phyloP scores from a whole-genome alignment of 352 stramenopile species.

The Salisapilia sapeloensis region DNA sequence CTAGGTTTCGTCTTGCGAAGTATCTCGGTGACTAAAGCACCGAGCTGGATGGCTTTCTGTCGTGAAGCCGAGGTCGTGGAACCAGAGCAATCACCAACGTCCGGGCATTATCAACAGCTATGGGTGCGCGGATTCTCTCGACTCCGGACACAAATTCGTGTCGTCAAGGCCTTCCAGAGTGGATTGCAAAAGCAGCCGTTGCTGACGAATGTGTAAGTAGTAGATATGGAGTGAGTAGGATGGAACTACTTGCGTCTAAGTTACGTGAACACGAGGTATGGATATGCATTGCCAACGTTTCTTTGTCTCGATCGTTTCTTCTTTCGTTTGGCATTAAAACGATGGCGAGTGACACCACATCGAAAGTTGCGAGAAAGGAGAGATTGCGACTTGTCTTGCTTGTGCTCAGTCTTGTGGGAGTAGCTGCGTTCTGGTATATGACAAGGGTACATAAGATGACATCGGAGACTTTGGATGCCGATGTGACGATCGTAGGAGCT shows the following conservation, averaged over 20 bases:
- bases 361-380: too few relatives aligned
- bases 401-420: constrained; percentile 4
- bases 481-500: constrained; percentile 5
- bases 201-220: constrained; percentile 4
- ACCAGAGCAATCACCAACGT: constrained; percentile 13
- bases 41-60: constrained; percentile 36
- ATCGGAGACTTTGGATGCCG: neutral
- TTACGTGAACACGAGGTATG: too few relatives aligned
- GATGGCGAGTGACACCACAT: too few relatives aligned
- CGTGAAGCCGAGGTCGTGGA: constrained; percentile 22
- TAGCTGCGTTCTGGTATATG: too few relatives aligned
- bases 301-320: too few relatives aligned
- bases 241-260: too few relatives aligned
- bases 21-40: constrained; percentile 37
- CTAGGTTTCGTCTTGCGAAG: constrained; percentile 29
- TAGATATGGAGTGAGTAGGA: too few relatives aligned
- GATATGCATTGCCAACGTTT: too few relatives aligned
- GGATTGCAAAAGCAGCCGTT: constrained; percentile 12
- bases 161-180: constrained; percentile 51
- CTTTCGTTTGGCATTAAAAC: too few relatives aligned
- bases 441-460: too few relatives aligned
- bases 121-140: constrained; percentile 32
- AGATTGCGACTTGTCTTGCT: too few relatives aligned
- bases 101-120: constrained; percentile 22
- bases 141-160: constrained; percentile 38